These are phyloP conservation scores for Rhodomyrtus tomentosa DNA, from an alignment of 345 rosid genomes.

Conservation along the genomic window DNA sequence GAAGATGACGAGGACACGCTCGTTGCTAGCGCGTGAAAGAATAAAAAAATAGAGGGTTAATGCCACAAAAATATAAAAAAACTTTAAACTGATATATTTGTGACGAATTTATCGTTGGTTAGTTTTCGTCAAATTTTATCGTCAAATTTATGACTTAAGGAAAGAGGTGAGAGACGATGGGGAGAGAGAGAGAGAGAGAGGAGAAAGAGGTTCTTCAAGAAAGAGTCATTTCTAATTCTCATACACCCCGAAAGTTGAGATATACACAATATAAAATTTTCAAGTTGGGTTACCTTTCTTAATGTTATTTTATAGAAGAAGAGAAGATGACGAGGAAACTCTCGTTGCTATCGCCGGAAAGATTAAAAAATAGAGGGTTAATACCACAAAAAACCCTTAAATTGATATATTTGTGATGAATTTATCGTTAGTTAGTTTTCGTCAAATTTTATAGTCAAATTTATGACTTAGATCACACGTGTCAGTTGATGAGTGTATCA, in stretches of 20 bases:
- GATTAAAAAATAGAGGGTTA: not conserved
- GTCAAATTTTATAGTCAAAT: too few relatives aligned
- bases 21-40: not conserved
- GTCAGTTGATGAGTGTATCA: too few relatives aligned
- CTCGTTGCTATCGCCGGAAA: not conserved
- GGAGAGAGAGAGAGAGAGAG: slow-evolving; percentile 1
- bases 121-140: too few relatives aligned
- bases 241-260: not conserved
- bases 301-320: not conserved
- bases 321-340: not conserved
- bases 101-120: too few relatives aligned
- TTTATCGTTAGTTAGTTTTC: too few relatives aligned
- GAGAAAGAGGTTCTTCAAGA: not conserved
- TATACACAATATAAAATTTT: not conserved
- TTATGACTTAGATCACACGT: too few relatives aligned
- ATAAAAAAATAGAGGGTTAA: not conserved
- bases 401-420: too few relatives aligned
- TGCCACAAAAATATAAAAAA: too few relatives aligned
- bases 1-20: not conserved
- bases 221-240: not conserved
- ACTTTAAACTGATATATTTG: too few relatives aligned
- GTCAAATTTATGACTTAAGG: too few relatives aligned
- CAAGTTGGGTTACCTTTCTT: not conserved
- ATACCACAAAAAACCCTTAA: too few relatives aligned
- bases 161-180: not conserved